Evolutionary conservation across 495 filamentous ascomycete species (phyloP), one percentile per base, ranked within the genome.

Genomic region (Tuber magnatum): DNA sequence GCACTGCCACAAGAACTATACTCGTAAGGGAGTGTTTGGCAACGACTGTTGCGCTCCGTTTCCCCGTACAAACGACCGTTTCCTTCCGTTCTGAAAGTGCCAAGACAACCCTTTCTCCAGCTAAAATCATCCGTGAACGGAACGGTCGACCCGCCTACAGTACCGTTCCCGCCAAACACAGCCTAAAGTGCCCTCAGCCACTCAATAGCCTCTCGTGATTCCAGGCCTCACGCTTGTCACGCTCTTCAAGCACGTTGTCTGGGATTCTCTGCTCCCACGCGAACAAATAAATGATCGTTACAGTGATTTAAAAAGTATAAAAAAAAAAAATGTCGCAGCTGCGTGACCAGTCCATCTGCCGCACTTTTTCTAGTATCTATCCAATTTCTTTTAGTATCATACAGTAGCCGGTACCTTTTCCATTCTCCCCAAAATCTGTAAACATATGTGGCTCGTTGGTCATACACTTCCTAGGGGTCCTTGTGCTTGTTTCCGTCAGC

Each of bases 301-400:
- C 28, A 16, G 28, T 32, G 14, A 0, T 28, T 32, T 32, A 14
- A 32, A 6, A 18, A n/a, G n/a, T 24, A 51, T 2, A 65, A 35
- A 7, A 7, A 65, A 65, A n/a, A n/a, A n/a, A n/a, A n/a, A n/a
- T n/a, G 56, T 35, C 28, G 32, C 14, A 18, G 12, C 56, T 65
- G 56, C 16, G 56, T 65, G 56, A 65, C 56, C 56, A 35, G 56
- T 32, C 56, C 28, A 65, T 65, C 3, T 65, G 56, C 28, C 56
- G 3, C 56, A 65, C 28, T 35, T 65, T 65, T 65, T 28, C 28
- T 18, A 65, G 35, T 35, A 65, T 32, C 56, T 35, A 18, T 65
- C 56, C 56, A 65, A 65, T 65, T 28, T 61, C 56, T 18, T 65
- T n/a, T n/a, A n/a, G n/a, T n/a, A n/a, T n/a, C n/a, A n/a, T n/a